Conservation (phyloP, 1,284 basidiomycete genomes). For the Cronartium quercuum region DNA sequence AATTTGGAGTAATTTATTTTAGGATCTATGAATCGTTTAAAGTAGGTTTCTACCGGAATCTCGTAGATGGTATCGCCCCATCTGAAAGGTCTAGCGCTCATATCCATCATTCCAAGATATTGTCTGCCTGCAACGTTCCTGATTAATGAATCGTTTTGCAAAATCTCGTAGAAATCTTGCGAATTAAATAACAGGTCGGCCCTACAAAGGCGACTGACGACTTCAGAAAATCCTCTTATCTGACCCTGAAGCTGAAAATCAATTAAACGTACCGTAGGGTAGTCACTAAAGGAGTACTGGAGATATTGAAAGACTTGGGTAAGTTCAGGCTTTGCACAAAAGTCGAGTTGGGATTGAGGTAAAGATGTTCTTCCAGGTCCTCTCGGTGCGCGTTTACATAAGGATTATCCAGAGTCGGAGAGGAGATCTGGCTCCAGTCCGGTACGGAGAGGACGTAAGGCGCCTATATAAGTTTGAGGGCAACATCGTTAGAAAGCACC, state of each 20-base stretch:
- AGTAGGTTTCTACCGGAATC: slow-evolving; percentile 7
- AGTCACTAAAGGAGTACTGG: slow-evolving; percentile 13
- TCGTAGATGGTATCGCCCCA: slow-evolving; percentile 21
- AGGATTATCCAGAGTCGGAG: too few relatives aligned
- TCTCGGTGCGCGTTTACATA: too few relatives aligned
- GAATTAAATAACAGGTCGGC: slow-evolving; percentile 6
- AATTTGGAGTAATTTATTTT: slow-evolving; percentile 17
- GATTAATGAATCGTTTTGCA: slow-evolving; percentile 4
- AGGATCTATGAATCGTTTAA: neutral
- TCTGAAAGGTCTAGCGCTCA: too few relatives aligned
- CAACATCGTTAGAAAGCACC: too few relatives aligned
- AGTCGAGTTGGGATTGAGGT: neutral
- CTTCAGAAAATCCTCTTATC: too few relatives aligned
- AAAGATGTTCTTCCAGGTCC: slow-evolving; percentile 20
- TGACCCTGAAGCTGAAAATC: neutral
- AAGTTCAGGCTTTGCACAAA: slow-evolving; percentile 10
- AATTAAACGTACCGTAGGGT: slow-evolving; percentile 1
- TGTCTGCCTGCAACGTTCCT: too few relatives aligned
- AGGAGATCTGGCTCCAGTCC: neutral
- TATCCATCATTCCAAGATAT: too few relatives aligned
- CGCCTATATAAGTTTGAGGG: neutral
- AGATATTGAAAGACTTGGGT: neutral
- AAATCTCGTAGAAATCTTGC: slow-evolving; percentile 10
- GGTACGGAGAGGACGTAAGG: slow-evolving; percentile 10
- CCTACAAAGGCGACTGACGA: too few relatives aligned